Percentiles rank a stretch among this genome's conserved stretches.
Evolutionary conservation across 345 rosid genomes (phyloP).

Genomic region (Leavenworthia alabamica): DNA sequence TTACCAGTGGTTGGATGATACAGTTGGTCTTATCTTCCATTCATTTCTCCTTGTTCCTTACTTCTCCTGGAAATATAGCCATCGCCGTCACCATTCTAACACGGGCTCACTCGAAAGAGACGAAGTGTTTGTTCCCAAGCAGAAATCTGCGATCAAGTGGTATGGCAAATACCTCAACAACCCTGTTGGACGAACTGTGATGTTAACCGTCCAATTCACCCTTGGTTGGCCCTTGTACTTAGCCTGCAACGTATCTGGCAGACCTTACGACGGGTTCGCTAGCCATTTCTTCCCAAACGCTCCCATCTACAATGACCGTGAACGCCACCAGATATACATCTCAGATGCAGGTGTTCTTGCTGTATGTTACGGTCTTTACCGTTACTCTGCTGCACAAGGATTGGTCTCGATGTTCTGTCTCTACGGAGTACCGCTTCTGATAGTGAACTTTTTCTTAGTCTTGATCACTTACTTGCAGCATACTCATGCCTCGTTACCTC

Average conservation of each 20-base stretch:
- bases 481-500: slow-evolving; percentile 80
- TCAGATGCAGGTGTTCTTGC: slow-evolving; percentile 69
- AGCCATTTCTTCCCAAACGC: slow-evolving; percentile 71
- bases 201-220: slow-evolving; percentile 43
- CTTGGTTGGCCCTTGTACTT: slow-evolving; percentile 88
- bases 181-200: slow-evolving; percentile 55
- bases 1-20: slow-evolving; percentile 80
- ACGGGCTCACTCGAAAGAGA: slow-evolving; percentile 76
- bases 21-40: slow-evolving; percentile 75
- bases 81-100: slow-evolving; percentile 92
- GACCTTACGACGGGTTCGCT: slow-evolving; percentile 64
- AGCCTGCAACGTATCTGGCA: slow-evolving; percentile 72
- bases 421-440: slow-evolving; percentile 64
- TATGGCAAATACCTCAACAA: slow-evolving; percentile 64
- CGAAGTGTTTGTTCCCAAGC: slow-evolving; percentile 82
- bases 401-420: slow-evolving; percentile 52
- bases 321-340: slow-evolving; percentile 62
- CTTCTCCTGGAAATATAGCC: slow-evolving; percentile 93
- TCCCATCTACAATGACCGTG: slow-evolving; percentile 69
- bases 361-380: slow-evolving; percentile 47
- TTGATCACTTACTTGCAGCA: slow-evolving; percentile 80
- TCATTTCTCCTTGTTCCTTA: slow-evolving; percentile 78
- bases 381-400: slow-evolving; percentile 45
- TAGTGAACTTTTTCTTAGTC: slow-evolving; percentile 65
- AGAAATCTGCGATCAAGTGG: slow-evolving; percentile 44